A percentile compares a stretch with the other conserved stretches of the same genome.
These are phyloP conservation scores for Phoma herbarum DNA, from an alignment of 2,329 filamentous ascomycete species.

Conservation along the genomic window DNA sequence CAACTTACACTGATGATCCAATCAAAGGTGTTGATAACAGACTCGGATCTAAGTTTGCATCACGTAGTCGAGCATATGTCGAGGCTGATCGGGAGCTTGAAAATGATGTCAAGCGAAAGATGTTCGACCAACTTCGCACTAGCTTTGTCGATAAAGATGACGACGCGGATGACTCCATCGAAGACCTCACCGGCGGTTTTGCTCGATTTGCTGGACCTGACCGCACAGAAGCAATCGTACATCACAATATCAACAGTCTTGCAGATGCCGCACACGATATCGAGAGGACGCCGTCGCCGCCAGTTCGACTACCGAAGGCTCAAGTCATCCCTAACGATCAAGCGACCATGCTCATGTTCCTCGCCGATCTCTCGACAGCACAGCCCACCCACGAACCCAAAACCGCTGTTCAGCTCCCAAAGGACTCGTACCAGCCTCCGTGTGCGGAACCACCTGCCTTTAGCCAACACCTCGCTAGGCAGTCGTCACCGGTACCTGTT, in stretches of 20 bases:
- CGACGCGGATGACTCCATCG: slow-evolving; percentile 46
- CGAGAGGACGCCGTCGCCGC: slow-evolving; percentile 45
- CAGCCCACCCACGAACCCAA: slow-evolving; percentile 7
- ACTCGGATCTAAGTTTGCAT: slow-evolving; percentile 49
- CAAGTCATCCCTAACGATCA: slow-evolving; percentile 53
- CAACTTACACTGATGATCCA: slow-evolving; percentile 44
- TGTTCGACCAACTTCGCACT: slow-evolving; percentile 34
- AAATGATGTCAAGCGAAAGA: slow-evolving; percentile 37
- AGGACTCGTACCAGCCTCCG: background rate
- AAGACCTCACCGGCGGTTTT: slow-evolving; percentile 46
- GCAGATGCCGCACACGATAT: slow-evolving; percentile 47
- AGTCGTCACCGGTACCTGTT: slow-evolving; percentile 30
- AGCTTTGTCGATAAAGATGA: slow-evolving; percentile 41
- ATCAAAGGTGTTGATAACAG: slow-evolving; percentile 36
- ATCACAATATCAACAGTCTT: slow-evolving; percentile 49
- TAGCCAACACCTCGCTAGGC: slow-evolving; percentile 26
- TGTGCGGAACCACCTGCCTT: slow-evolving; percentile 24
- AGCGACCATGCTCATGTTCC: slow-evolving; percentile 51
- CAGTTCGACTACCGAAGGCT: slow-evolving; percentile 21
- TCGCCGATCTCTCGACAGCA: slow-evolving; percentile 48
- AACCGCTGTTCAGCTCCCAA: background rate
- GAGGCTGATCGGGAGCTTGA: slow-evolving; percentile 51
- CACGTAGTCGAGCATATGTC: slow-evolving; percentile 53
- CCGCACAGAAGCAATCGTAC: slow-evolving; percentile 52
- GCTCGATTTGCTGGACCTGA: slow-evolving; percentile 53